These are phyloP conservation scores for Picochlorum sp. DNA, from an alignment of 139 green algal species.

Conservation along the genomic window DNA sequence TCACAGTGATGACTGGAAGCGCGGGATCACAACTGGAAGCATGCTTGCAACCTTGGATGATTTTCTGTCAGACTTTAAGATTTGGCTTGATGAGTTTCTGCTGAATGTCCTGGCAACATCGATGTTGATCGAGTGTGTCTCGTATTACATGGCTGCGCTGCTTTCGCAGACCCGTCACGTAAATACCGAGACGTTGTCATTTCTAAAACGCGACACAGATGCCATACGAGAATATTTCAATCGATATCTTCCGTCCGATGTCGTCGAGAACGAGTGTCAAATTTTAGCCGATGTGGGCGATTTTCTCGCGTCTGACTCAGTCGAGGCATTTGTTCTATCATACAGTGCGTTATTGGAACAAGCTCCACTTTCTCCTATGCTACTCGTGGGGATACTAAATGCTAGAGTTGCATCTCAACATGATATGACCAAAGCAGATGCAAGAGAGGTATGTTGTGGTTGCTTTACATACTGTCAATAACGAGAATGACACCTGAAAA, in stretches of 20 bases:
- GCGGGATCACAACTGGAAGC: constrained; percentile 37
- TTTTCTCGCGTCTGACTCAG: constrained; percentile 40
- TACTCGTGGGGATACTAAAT: constrained; percentile 35
- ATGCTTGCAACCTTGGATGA: constrained; percentile 73
- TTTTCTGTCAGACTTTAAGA: constrained; percentile 55
- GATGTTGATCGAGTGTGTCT: constrained; percentile 38
- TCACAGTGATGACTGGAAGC: constrained; percentile 39
- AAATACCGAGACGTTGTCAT: constrained; percentile 22
- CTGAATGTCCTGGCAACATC: constrained; percentile 31
- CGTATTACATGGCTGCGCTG: constrained; percentile 41
- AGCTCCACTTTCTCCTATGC: constrained; percentile 23
- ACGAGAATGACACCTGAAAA: no score
- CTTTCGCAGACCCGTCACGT: constrained; percentile 29
- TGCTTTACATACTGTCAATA: no score
- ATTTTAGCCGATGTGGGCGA: constrained; percentile 41
- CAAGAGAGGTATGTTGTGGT: constrained; percentile 24
- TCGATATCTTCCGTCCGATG: neutral
- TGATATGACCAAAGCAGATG: constrained; percentile 37
- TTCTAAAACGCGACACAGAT: constrained; percentile 12
- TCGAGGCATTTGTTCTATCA: constrained; percentile 54
- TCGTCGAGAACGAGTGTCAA: constrained; percentile 34
- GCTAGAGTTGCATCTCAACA: constrained; percentile 17
- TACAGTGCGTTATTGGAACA: constrained; percentile 52
- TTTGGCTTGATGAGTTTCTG: constrained; percentile 35
- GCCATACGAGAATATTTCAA: constrained; percentile 47